Conservation (phyloP, 257 asterid species). For the Petrea volubilis region DNA sequence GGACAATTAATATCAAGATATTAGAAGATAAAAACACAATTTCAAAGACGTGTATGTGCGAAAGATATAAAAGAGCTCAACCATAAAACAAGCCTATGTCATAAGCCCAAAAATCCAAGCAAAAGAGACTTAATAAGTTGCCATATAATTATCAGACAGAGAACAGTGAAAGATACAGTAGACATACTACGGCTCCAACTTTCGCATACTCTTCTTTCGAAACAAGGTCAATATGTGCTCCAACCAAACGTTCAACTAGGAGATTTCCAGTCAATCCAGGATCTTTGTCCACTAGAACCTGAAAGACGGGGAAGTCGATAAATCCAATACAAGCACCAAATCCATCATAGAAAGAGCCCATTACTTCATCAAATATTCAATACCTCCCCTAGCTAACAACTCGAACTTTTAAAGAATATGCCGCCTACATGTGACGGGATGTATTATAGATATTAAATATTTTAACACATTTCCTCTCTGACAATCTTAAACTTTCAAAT, state of each 20-base stretch:
- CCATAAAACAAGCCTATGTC: background rate
- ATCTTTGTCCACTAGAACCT: constrained; percentile 83
- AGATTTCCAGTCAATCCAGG: constrained; percentile 99
- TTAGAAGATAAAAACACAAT: background rate
- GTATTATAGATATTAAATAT: too few relatives aligned
- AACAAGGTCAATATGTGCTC: constrained; percentile 93
- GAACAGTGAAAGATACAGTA: constrained; percentile 4
- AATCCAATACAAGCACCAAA: constrained; percentile 7
- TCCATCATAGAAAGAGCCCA: background rate
- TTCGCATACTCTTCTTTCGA: constrained; percentile 90
- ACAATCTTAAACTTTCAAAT: too few relatives aligned
- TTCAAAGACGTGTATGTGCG: background rate
- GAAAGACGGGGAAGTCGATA: constrained; percentile 25
- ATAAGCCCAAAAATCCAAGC: background rate
- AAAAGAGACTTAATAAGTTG: background rate
- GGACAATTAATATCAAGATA: background rate
- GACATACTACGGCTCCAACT: constrained; percentile 75
- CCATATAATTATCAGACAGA: background rate
- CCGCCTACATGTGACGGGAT: too few relatives aligned
- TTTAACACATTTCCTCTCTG: too few relatives aligned
- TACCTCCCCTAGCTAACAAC: too few relatives aligned
- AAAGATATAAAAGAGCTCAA: background rate
- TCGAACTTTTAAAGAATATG: constrained; percentile 3
- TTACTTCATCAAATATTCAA: too few relatives aligned
- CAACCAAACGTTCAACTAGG: constrained; percentile 93